Evolutionary conservation across 768 basidiomycete species (phyloP).

Genomic region (Termitomyces sp.): DNA sequence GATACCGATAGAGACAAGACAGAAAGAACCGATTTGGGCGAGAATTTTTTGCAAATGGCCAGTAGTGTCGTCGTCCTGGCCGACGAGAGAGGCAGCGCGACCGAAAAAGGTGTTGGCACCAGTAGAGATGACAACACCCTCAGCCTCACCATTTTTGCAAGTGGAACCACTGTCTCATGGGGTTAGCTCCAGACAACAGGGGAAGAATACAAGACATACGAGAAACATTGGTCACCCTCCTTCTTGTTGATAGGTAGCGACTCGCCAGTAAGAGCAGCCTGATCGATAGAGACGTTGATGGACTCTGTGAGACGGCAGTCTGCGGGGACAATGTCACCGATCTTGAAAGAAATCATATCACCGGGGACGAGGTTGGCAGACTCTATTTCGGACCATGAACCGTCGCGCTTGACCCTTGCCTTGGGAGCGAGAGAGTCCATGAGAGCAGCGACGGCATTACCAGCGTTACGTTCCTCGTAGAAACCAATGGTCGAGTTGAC

Average conservation of each 20-base stretch:
- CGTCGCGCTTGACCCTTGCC: slow-evolving; percentile 87
- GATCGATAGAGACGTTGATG: slow-evolving; percentile 97
- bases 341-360: slow-evolving; percentile 97
- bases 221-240: slow-evolving; percentile 94
- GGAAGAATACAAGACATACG: slow-evolving; percentile 49
- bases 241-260: slow-evolving; percentile 93
- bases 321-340: slow-evolving; percentile 97
- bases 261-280: slow-evolving; percentile 97
- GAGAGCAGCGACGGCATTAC: slow-evolving; percentile 98
- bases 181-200: background rate
- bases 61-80: slow-evolving; percentile 95
- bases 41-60: slow-evolving; percentile 99
- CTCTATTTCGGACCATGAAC: slow-evolving; percentile 86
- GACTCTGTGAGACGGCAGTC: slow-evolving; percentile 96
- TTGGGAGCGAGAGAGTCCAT: slow-evolving; percentile 99
- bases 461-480: slow-evolving; percentile 95
- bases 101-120: slow-evolving; percentile 99
- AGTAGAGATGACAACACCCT: slow-evolving; percentile 97
- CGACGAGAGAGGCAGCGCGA: slow-evolving; percentile 95
- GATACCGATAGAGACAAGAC: slow-evolving; percentile 90
- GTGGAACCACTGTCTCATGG: slow-evolving; percentile 71
- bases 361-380: slow-evolving; percentile 88
- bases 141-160: slow-evolving; percentile 98
- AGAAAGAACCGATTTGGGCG: slow-evolving; percentile 97
- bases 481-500: slow-evolving; percentile 97